Base-by-base conservation (phyloP, 768 basidiomycete genomes). In the button mushroom (Agaricus bisporus) region DNA sequence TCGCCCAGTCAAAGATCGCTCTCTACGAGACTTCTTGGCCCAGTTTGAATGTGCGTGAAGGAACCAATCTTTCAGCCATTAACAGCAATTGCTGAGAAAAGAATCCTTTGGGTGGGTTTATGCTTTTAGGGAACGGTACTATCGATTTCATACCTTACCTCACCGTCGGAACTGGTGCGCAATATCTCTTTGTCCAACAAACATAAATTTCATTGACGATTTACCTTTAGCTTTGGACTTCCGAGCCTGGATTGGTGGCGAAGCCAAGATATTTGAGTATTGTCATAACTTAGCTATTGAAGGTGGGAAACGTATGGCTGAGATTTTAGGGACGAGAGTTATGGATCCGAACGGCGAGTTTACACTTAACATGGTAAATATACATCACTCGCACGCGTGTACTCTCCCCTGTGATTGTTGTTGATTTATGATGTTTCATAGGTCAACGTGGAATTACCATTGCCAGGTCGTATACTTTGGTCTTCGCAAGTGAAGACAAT, bases 181-280 rank as follows among this genome's bases (percentile, higher is more conserved):
- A 53, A 68, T 12, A 26, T 12, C 1, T 18, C n/a, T 11, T 48
- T 22, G 38, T 11, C 1, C 7, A 7, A 14, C 52, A 7, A 2
- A 44, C 1, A 22, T 22, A 22, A 22, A 22, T 2, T 22, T 22
- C 32, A 11, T 32, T 32, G 3, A 32, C 11, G 8, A 32, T 11
- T 32, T 7, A 32, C 11, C 10, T 15, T 25, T 52, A 80, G 91
- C 90, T 0, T 64, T 91, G 4, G 77, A 83, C 28, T 93, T 93
- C 69, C 80, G 91, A 26, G 62, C 76, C 54, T 79, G 78, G 70
- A 66, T 91, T 2, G 91, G 91, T 1, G 90, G 91, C 5, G 91
- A 94, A 64, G 65, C 76, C 22, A 75, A 72, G 42, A 93, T 94
- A 55, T 80, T 78, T 58, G 68, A 69, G 7, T 91, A 92, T 64